Evolutionary conservation across 2,329 filamentous ascomycete species (phyloP), one percentile per base, ranked within the genome.

Genomic region (Sclerotiophoma versabilis): DNA sequence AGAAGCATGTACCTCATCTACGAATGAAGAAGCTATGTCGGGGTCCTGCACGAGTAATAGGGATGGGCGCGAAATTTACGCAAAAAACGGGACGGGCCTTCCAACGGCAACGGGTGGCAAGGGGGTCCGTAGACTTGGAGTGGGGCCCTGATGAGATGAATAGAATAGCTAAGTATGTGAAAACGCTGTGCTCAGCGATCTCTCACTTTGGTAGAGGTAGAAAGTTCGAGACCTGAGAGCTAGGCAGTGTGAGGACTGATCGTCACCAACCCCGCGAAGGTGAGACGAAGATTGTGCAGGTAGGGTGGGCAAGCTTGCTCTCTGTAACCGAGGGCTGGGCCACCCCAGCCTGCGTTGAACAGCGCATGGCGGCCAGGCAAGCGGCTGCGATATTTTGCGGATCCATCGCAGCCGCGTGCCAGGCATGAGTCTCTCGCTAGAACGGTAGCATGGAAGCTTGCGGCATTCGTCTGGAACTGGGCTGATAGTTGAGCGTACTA

Each of bases 41-140:
- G 12, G 6, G 45, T 39, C 6, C 15, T 27, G 22, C 12, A 36
- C 20, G 17, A 46, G 27, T 22, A 23, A 43, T n/a, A 27, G 22
- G 25, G 22, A 17, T 22, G 34, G n/a, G 22, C 29, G 27, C 22
- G 15, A 26, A 25, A 15, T 41, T 25, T 41, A 30, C 27, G 25
- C 20, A 15, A 49, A 5, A 32, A 9, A 45, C 45, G 39, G 51
- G 22, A 49, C 45, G 51, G 34, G 15, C 39, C 51, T 49, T 43
- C 11, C 38, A 45, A 38, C 38, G 30, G 38, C 33, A 41, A 26
- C 25, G 39, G 45, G 45, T 36, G 45, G 51, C 33, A 29, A 46
- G 22, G 14, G 33, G 44, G 34, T 27, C 19, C 23, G 45, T 34
- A 26, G 26, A 32, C 22, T 25, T 12, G 25, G 17, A 32, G 10